A percentile compares a stretch with the other conserved stretches of the same genome.
Evolutionary conservation across 352 stramenopile genomes (phyloP).

Genomic region (Phytophthora aleatoria): DNA sequence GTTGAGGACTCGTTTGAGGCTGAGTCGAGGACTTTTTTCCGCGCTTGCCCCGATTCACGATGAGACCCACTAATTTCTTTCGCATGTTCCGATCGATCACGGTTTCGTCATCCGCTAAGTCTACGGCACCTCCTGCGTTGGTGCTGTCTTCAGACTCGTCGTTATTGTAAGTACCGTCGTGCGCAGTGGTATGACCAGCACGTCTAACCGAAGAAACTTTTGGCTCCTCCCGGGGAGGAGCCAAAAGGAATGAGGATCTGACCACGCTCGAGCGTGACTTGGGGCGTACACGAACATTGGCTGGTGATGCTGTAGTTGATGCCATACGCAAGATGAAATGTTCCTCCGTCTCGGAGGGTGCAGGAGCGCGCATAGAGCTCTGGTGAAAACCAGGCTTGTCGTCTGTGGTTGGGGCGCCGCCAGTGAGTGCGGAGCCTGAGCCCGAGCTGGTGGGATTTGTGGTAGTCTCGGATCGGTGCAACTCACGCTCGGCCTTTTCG

Average conservation of each 20-base stretch:
- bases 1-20: constrained; percentile 24
- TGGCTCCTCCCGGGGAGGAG: constrained; percentile 26
- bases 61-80: constrained; percentile 84
- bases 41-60: constrained; percentile 78
- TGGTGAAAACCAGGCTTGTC: constrained; percentile 39
- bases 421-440: constrained; percentile 27
- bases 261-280: constrained; percentile 52
- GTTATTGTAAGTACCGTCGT: constrained; percentile 35
- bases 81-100: constrained; percentile 80
- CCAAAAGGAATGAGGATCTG: constrained; percentile 34
- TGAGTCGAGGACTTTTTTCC: constrained; percentile 55
- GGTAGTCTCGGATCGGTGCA: constrained; percentile 72
- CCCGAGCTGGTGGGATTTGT: constrained; percentile 25
- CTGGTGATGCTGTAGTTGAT: constrained; percentile 60
- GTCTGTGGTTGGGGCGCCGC: constrained; percentile 28
- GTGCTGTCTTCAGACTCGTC: constrained; percentile 36
- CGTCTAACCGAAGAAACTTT: constrained; percentile 22
- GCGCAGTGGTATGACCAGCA: constrained; percentile 16
- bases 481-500: constrained; percentile 79
- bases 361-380: constrained; percentile 54
- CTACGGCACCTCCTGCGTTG: constrained; percentile 31
- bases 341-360: constrained; percentile 74
- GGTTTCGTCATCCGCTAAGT: constrained; percentile 59
- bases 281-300: constrained; percentile 78
- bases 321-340: constrained; percentile 88